Conservation (phyloP, 331 rosid genomes). For the Acacia pycnantha region DNA sequence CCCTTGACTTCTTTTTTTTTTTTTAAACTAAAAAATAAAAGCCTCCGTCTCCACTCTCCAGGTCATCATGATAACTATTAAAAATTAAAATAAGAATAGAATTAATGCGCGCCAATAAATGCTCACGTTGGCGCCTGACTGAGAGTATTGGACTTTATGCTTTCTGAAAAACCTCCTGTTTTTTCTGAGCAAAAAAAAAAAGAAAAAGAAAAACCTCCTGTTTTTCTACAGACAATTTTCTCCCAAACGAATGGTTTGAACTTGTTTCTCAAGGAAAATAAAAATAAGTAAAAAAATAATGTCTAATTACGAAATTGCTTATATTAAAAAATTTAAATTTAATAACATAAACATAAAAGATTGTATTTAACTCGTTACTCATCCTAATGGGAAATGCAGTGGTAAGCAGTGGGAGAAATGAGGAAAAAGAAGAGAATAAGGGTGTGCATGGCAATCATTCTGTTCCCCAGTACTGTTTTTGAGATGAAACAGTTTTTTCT, state of each 20-base stretch:
- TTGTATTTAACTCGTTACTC: neutral
- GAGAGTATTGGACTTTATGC: neutral
- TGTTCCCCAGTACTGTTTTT: too few species aligned
- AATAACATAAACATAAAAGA: too few species aligned
- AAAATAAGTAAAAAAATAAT: too few species aligned
- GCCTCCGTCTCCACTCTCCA: neutral
- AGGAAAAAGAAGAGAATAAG: neutral
- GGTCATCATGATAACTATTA: too few species aligned
- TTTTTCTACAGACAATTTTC: too few species aligned
- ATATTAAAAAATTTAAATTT: too few species aligned
- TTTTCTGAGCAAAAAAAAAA: too few species aligned
- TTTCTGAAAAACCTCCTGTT: neutral
- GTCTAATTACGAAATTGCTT: neutral
- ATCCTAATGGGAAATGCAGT: neutral
- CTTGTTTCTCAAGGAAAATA: neutral
- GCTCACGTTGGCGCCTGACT: neutral
- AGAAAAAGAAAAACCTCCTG: neutral
- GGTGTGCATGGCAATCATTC: too few species aligned
- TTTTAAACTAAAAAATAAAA: neutral
- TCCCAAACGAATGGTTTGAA: neutral
- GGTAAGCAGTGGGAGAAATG: neutral
- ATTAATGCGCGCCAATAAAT: neutral
- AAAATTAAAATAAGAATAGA: neutral
- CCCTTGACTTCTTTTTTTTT: neutral
- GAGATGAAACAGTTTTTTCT: too few species aligned